Conservation (phyloP, 2,329 filamentous ascomycete genomes). For the Trichoderma atrobrunneum region DNA sequence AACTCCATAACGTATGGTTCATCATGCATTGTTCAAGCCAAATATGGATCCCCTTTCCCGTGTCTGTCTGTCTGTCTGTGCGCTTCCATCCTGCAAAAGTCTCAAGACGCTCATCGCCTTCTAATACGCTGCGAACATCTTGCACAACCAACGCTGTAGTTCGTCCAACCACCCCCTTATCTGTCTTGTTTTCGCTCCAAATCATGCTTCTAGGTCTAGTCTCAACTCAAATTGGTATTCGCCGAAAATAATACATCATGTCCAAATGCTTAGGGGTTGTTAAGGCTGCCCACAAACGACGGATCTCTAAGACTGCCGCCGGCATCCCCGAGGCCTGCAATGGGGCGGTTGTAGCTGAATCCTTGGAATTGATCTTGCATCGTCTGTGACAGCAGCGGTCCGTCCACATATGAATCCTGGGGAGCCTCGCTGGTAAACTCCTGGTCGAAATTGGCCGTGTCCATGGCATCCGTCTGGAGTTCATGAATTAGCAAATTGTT, state of each 20-base stretch:
- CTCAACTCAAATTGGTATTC: slow-evolving; percentile 17
- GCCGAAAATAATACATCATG: not conserved
- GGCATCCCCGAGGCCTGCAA: slow-evolving; percentile 87
- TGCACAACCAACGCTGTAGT: not conserved
- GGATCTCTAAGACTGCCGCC: slow-evolving; percentile 93
- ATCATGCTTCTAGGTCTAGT: slow-evolving; percentile 16
- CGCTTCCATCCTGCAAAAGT: not conserved
- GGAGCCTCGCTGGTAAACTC: slow-evolving; percentile 91
- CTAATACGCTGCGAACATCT: no score
- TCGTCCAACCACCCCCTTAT: not conserved
- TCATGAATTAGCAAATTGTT: slow-evolving; percentile 5
- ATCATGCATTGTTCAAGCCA: slow-evolving; percentile 19
- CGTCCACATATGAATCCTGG: slow-evolving; percentile 90
- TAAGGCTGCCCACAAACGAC: slow-evolving; percentile 62
- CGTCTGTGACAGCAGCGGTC: slow-evolving; percentile 84
- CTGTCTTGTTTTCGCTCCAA: not conserved
- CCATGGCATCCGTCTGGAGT: slow-evolving; percentile 71
- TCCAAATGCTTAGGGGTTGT: slow-evolving; percentile 31
- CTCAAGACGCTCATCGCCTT: not conserved
- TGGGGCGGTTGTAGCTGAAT: slow-evolving; percentile 96
- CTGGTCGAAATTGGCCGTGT: slow-evolving; percentile 87
- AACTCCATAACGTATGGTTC: slow-evolving; percentile 21
- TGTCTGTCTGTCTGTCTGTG: not conserved
- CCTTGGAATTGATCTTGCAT: slow-evolving; percentile 95
- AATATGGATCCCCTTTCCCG: not conserved